Percentiles rank a stretch among this genome's conserved stretches.
These are phyloP conservation scores for Candida taoyuanica DNA, from an alignment of 805 yeast genomes.

Conservation along the genomic window DNA sequence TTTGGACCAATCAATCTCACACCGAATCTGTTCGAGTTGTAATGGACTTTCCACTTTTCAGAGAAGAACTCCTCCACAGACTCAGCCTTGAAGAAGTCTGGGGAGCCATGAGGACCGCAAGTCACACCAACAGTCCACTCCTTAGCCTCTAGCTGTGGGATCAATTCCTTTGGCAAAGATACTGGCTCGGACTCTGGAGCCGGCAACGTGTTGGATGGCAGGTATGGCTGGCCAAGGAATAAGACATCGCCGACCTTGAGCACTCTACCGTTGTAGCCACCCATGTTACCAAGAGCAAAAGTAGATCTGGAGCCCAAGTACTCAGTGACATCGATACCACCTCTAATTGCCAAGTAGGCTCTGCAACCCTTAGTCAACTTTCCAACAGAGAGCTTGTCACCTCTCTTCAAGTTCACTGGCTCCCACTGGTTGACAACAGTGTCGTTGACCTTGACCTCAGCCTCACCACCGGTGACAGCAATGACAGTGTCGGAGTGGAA, in stretches of 20 bases:
- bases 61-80: slow-evolving; percentile 71
- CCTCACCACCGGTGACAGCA: slow-evolving; percentile 85
- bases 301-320: slow-evolving; percentile 96
- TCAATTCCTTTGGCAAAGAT: slow-evolving; percentile 46
- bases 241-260: slow-evolving; percentile 90
- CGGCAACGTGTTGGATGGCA: slow-evolving; percentile 65
- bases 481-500: slow-evolving; percentile 80
- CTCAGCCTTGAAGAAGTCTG: slow-evolving; percentile 83
- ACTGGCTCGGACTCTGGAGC: slow-evolving; percentile 64
- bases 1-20: slow-evolving; percentile 92
- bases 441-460: slow-evolving; percentile 63
- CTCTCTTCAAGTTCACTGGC: slow-evolving; percentile 67
- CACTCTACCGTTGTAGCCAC: slow-evolving; percentile 92
- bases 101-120: slow-evolving; percentile 97
- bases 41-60: slow-evolving; percentile 89
- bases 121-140: slow-evolving; percentile 88
- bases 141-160: slow-evolving; percentile 27
- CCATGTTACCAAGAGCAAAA: slow-evolving; percentile 86
- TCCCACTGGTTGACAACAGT: slow-evolving; percentile 54
- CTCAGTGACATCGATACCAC: slow-evolving; percentile 91
- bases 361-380: slow-evolving; percentile 82
- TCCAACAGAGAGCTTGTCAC: slow-evolving; percentile 78
- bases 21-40: slow-evolving; percentile 96
- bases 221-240: slow-evolving; percentile 74
- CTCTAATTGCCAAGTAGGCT: slow-evolving; percentile 82